Evolutionary conservation across 2,329 filamentous ascomycete species (phyloP).

Genomic region (Parastagonospora avenae): DNA sequence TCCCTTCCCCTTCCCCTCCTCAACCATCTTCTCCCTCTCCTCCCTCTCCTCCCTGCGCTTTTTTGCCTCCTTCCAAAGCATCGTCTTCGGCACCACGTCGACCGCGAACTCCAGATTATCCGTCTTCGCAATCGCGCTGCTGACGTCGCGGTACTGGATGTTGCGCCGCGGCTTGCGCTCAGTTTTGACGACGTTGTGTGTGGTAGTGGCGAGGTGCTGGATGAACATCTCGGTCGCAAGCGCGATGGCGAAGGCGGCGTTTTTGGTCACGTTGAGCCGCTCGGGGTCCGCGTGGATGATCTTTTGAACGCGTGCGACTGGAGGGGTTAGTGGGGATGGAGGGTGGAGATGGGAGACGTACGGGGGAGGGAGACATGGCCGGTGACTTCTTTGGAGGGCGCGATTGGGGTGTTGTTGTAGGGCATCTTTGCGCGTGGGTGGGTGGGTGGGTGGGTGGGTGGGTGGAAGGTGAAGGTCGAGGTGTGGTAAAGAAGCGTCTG

Average conservation of each 20-base stretch:
- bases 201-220: conserved; percentile 84
- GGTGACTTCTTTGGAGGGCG: conserved; percentile 79
- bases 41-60: conserved; percentile 56
- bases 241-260: conserved; percentile 91
- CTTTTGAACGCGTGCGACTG: conserved; percentile 94
- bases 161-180: conserved; percentile 92
- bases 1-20: conserved; percentile 42
- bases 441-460: not conserved
- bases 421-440: conserved; percentile 65
- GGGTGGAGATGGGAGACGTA: conserved; percentile 54
- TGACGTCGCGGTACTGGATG: conserved; percentile 94
- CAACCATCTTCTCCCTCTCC: conserved; percentile 20
- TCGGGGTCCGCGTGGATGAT: conserved; percentile 82
- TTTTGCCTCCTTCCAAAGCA: conserved; percentile 79
- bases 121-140: conserved; percentile 81
- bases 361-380: conserved; percentile 84
- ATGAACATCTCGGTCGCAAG: conserved; percentile 96
- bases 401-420: conserved; percentile 85
- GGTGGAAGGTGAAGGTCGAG: conserved; percentile 1
- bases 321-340: not conserved
- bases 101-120: conserved; percentile 95
- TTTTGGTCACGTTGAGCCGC: conserved; percentile 84
- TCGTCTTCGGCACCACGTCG: conserved; percentile 87
- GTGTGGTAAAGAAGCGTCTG: not conserved
- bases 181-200: conserved; percentile 84